Base-by-base conservation (phyloP, 2,329 filamentous ascomycete genomes). In the Talaromyces sp. region DNA sequence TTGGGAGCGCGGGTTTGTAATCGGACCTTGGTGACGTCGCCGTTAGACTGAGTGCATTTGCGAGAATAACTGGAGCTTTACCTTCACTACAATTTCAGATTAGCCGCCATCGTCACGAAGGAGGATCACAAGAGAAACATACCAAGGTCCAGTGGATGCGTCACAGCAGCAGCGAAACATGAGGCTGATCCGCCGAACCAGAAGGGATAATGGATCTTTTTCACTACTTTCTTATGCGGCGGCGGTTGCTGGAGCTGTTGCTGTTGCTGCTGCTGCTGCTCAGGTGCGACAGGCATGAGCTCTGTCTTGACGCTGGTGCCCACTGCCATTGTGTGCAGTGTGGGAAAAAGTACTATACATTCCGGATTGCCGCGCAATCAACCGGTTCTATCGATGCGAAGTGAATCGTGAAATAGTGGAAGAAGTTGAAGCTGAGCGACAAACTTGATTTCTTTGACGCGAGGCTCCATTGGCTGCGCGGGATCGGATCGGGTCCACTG, bases 121-220 rank as follows among this genome's bases (percentile, higher is more conserved):
- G 28, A 7, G 5, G 46, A 60, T n/a, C n/a, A n/a, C n/a, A n/a
- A n/a, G 8, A 48, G 39, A 14, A 50, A 54, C 40, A 48, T 84
- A 96, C 92, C 86, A 67, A 97, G 83, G 84, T 97, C 93, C 73
- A 98, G 82, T 57, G 93, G 93, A 82, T 98, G 93, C 33, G 93
- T 98, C 56, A 96, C 90, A 69, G 87, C 88, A 50, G 93, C 93
- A 40, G 93, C 93, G 82, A 95, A 88, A 74, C 91, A 96, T 73
- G 91, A 95, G 58, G 93, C 92, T 74, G 91, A 96, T 62, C 95
- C 95, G 67, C 95, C 95, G 76, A 99, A 98, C 95, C 93, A 98
- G 78, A 93, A 93, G 9, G 90, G 90, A 79, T 93, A 93, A 70
- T 79, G 79, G 57, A 81, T 70, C 69, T 76, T 73, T 66, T 72